Evolutionary conservation across 1,284 basidiomycete species (phyloP), one percentile per base, ranked within the genome.

Genomic region (Macrocystidia cucumis): DNA sequence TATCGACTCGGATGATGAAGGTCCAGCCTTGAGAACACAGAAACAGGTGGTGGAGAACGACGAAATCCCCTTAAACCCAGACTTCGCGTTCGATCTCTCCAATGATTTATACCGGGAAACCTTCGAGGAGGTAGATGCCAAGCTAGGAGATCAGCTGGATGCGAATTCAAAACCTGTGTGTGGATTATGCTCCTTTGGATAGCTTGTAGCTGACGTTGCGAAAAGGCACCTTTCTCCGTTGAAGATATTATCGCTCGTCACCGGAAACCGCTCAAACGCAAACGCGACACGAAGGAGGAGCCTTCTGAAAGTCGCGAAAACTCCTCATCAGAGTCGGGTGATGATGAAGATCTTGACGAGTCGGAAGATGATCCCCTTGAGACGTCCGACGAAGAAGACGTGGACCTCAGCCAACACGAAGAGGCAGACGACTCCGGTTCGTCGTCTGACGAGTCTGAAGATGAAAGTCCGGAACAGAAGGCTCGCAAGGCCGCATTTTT

Each of bases 221-320:
- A 35, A n/a, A 43, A 89, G 83, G 67, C 75, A 51, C 79, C 84
- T 9, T 75, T 96, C 32, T 90, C 85, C 29, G 82, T 97, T 7
- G 89, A 96, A 59, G 90, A 96, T 52, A 96, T 95, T 45, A 91
- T 93, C 49, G 79, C 78, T 30, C 68, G 81, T 39, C 67, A 82
- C 38, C 74, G 65, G 37, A 63, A 69, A 37, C 53, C 54, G 27
- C 59, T 60, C 20, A 84, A 86, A 55, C 67, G 78, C 39, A 85
- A 86, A 62, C 56, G 78, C 39, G 63, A 48, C 9, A 51, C 52
- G 4, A 62, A 56, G 38, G 54, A 61, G 35, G 52, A 59, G 6
- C 51, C 58, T 6, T 59, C 59, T 9, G 57, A 55, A 5, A 59
- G 61, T 14, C 40, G 35, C 18, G 44, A 44, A 5, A 48, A 48